Percentiles rank a stretch among this genome's conserved stretches.
phyloP scores from a whole-genome alignment of 768 basidiomycete genomes.

The Mycena filopes region DNA sequence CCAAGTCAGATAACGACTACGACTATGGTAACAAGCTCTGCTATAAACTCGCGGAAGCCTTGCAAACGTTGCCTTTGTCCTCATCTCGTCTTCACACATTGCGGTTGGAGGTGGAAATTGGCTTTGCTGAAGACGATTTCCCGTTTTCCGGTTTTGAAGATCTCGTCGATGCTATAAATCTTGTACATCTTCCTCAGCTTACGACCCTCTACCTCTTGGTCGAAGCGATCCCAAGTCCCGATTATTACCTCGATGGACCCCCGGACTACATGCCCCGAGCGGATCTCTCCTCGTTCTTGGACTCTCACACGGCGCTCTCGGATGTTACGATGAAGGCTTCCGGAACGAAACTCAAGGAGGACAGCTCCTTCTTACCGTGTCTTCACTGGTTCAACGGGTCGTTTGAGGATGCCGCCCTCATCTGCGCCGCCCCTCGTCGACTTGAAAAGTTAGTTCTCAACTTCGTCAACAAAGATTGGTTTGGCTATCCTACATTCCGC shows the following conservation, averaged over 20 bases:
- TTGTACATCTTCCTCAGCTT: no score
- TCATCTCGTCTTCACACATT: slow-evolving; percentile 15
- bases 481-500: neutral
- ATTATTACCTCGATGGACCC: neutral
- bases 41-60: slow-evolving; percentile 7
- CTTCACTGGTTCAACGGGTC: slow-evolving; percentile 12
- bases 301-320: neutral
- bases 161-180: no score
- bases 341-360: neutral
- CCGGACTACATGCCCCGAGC: neutral
- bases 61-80: slow-evolving; percentile 7
- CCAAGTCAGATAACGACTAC: no score
- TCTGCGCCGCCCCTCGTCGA: neutral
- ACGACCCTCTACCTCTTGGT: neutral
- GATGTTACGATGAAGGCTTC: neutral
- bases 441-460: neutral
- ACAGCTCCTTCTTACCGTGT: neutral
- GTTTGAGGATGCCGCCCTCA: neutral
- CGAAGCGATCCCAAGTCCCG: neutral
- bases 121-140: neutral
- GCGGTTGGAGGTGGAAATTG: neutral
- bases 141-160: neutral
- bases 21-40: neutral
- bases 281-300: neutral
- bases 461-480: neutral